Evolutionary conservation across 1,139 yeast genomes (phyloP), one percentile per base, ranked within the genome.

Genomic region (Debaryomyces subglobosus): DNA sequence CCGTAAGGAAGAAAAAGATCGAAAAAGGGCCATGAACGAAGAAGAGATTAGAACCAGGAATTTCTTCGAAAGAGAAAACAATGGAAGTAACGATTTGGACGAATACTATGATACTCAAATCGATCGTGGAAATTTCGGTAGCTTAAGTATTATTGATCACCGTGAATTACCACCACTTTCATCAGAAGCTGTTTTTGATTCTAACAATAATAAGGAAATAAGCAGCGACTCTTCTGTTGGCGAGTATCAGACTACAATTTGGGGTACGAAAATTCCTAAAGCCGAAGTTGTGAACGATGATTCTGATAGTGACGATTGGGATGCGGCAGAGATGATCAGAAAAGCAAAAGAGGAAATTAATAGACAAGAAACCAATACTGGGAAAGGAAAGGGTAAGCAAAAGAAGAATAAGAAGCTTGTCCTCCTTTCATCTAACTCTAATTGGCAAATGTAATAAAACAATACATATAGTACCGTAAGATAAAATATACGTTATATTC

Each of bases 1-100:
- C 46, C 74, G 77, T 40, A 74, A 77, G 46, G 97, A 90, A 57
- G 96, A 89, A 50, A 72, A 81, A 47, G 82, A 85, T 50, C 77
- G 82, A 51, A 73, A 71, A 49, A 67, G 78, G 25, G 92, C 91
- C 27, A 79, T 86, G 53, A 74, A 72, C 43, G 79, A 81, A 50
- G 83, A 85, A 51, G 96, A 90, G 57, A 62, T 71, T 37, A 77
- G 77, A 50, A 80, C 82, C 0, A 67, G 78, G 41, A 76, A 81
- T 48, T 86, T 85, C 56, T 85, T 75, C 58, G 78, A 78, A 48
- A 63, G 77, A 21, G 90, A 85, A 57, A 85, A 84, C 58, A 77
- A 71, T 37, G 64, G 55, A 39, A 50, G 55, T 36, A 48, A 51
- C 38, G 60, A 56, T 21, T 50, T 50, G 44, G 53, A 53, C 20